Evolutionary conservation across 2,329 filamentous ascomycete species (phyloP).

Genomic region (Phoma sp.): DNA sequence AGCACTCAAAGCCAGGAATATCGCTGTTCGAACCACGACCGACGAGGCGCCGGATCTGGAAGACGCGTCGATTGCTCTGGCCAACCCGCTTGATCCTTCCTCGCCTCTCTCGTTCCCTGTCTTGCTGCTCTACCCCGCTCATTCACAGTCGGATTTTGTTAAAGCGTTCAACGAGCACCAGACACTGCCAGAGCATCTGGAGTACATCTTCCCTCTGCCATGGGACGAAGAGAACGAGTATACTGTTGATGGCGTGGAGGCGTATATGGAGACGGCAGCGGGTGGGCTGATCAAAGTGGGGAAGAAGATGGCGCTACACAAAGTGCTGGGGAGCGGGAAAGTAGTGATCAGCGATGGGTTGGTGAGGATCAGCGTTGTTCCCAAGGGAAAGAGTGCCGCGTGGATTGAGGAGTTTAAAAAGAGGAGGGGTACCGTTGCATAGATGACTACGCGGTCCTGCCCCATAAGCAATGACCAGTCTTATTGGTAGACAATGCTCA

Average conservation of each 20-base stretch:
- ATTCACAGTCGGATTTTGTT: conserved; percentile 86
- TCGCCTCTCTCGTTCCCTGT: conserved; percentile 78
- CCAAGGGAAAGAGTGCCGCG: conserved; percentile 68
- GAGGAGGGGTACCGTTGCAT: conserved; percentile 55
- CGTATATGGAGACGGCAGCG: conserved; percentile 81
- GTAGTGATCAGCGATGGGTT: conserved; percentile 88
- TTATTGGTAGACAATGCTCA: background rate
- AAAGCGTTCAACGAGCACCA: conserved; percentile 84
- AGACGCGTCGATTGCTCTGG: conserved; percentile 75
- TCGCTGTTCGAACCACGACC: conserved; percentile 73
- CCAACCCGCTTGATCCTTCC: conserved; percentile 74
- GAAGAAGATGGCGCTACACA: conserved; percentile 78
- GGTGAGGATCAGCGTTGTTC: conserved; percentile 82
- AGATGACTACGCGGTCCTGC: background rate
- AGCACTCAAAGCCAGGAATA: conserved; percentile 71
- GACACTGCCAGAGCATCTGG: conserved; percentile 75
- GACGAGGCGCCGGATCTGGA: conserved; percentile 82
- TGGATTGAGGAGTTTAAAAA: conserved; percentile 88
- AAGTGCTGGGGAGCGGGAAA: conserved; percentile 76
- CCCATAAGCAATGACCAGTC: background rate
- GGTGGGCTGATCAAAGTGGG: conserved; percentile 90
- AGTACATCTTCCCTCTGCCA: conserved; percentile 84
- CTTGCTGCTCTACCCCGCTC: conserved; percentile 82
- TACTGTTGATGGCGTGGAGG: conserved; percentile 71
- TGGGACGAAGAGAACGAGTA: conserved; percentile 81